Conservation (phyloP, 352 stramenopile species). For the Globisporangium uncinulatum region DNA sequence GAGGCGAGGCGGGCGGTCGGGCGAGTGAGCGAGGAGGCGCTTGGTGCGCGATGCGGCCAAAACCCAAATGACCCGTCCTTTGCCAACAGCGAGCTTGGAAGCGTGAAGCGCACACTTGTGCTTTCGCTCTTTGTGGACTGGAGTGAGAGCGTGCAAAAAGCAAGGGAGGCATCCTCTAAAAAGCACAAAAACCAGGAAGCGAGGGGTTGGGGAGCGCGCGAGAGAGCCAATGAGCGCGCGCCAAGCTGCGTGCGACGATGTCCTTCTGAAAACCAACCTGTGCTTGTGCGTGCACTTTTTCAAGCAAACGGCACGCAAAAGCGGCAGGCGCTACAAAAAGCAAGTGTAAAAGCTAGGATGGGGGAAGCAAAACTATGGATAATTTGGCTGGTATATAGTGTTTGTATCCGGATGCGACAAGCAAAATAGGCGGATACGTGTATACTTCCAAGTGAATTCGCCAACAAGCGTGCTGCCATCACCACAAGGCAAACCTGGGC, state of each 20-base stretch:
- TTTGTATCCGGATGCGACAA: not conserved
- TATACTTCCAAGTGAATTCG: not conserved
- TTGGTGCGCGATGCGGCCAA: conserved; percentile 46
- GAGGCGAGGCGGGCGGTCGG: not conserved
- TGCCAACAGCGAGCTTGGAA: conserved; percentile 2
- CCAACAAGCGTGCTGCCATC: no score
- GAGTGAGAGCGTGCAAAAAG: conserved; percentile 1
- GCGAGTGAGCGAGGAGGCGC: conserved; percentile 15
- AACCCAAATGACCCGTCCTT: conserved; percentile 57
- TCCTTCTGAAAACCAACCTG: conserved; percentile 10
- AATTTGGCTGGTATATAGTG: not conserved
- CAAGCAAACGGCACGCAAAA: conserved; percentile 1
- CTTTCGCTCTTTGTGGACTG: not conserved
- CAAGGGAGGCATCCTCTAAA: conserved; percentile 3
- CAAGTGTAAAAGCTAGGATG: no score
- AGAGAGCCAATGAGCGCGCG: conserved; percentile 10
- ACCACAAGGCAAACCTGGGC: no score
- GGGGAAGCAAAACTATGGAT: not conserved
- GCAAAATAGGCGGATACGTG: not conserved
- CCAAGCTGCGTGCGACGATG: conserved; percentile 14
- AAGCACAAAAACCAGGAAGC: conserved; percentile 6
- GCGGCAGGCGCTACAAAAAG: no score
- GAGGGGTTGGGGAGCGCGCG: not conserved
- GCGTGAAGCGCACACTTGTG: not conserved
- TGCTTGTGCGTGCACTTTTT: conserved; percentile 7